Evolutionary conservation across 805 yeast species (phyloP).

Genomic region (Millerozyma miso): DNA sequence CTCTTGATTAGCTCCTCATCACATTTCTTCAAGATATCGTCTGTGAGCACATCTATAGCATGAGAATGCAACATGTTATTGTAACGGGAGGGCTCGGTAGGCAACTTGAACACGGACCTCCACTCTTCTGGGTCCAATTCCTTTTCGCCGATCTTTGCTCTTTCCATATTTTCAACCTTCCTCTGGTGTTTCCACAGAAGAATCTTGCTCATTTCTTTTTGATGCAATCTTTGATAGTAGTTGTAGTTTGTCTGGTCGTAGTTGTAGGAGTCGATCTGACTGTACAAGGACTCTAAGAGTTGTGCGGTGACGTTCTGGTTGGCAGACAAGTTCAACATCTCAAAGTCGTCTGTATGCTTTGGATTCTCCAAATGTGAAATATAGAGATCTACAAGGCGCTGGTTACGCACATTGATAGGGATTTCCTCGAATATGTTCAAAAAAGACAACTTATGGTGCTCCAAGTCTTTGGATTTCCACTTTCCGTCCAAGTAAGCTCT

Average conservation of each 20-base stretch:
- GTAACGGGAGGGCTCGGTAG: constrained; percentile 70
- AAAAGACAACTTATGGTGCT: constrained; percentile 55
- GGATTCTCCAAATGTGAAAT: constrained; percentile 28
- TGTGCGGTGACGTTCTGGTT: constrained; percentile 43
- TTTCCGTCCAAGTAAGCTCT: constrained; percentile 51
- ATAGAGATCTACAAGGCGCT: constrained; percentile 58
- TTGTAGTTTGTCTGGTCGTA: constrained; percentile 77
- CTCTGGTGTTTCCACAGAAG: constrained; percentile 72
- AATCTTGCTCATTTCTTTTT: constrained; percentile 66
- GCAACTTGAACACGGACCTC: constrained; percentile 61
- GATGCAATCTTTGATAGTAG: constrained; percentile 73
- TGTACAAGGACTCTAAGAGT: constrained; percentile 58
- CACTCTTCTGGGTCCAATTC: constrained; percentile 59
- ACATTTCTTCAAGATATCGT: constrained; percentile 66
- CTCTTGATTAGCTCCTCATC: constrained; percentile 63
- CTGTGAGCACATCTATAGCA: constrained; percentile 65
- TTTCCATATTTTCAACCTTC: constrained; percentile 58
- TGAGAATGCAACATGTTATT: constrained; percentile 67
- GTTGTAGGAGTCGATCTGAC: constrained; percentile 69
- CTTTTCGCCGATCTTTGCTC: constrained; percentile 55
- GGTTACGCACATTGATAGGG: constrained; percentile 62
- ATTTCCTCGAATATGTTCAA: constrained; percentile 69
- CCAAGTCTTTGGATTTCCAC: constrained; percentile 63
- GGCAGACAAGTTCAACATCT: constrained; percentile 38
- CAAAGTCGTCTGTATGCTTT: constrained; percentile 23